Base-by-base conservation (phyloP, 257 asterid genomes). In the Salvia splendens region DNA sequence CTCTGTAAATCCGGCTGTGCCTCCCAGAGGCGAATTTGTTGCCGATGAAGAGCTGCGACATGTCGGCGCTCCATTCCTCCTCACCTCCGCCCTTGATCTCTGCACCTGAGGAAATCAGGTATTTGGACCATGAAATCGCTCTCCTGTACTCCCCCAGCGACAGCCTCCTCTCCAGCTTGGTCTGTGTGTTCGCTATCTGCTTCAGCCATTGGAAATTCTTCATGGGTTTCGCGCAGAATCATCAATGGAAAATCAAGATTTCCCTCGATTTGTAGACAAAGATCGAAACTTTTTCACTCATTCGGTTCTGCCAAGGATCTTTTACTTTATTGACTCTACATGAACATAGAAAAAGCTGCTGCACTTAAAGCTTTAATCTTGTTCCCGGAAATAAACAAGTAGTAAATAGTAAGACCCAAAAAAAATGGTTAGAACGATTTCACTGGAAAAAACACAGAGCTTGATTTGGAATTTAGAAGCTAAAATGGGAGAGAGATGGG, bases 31-130 rank as follows among this genome's bases (percentile, higher is more conserved):
- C 99, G 72, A 93, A 93, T 45, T 93, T 93, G 60, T 84, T 91
- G 76, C 99, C 99, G 41, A 93, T 88, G 53, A 82, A 93, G 43
- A 93, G 82, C 84, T 82, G 92, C 1, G 99, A 90, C 96, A 93
- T 90, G 62, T 93, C 99, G 52, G 99, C 99, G 68, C 96, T 93
- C 99, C 99, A 90, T 58, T 84, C 92, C 20, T 84, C 95, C 30
- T 81, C 94, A 0, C 91, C 86, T 11, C 84, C 90, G 6, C 87
- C 92, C 71, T 86, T 90, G 8, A 88, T 86, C 75, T 81, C 95
- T 20, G 89, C 95, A 3, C 96, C 97, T 0, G 95, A 86, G 17
- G 97, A 90, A 24, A 90, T 92, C 51, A 93, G 73, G 75, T 93
- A 93, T 66, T 90, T 93, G 5, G 99, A 93, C 99, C 99, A 93